Evolutionary conservation across 106 monocot species (phyloP).

Genomic region (Posidonia australis): DNA sequence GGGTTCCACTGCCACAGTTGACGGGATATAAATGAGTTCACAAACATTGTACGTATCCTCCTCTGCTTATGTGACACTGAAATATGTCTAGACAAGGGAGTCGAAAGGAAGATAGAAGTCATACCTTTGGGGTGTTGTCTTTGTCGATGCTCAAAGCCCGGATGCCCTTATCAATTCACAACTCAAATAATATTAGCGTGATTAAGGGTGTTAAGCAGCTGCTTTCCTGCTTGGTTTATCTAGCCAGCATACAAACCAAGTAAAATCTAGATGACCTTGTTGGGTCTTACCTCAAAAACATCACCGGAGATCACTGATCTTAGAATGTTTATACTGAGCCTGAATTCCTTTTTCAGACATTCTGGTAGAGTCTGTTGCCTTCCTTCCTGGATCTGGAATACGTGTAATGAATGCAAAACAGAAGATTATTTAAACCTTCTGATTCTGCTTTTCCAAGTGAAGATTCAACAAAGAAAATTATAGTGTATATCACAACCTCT

Average conservation of each 20-base stretch:
- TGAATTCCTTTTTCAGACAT: conserved; percentile 87
- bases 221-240: no score
- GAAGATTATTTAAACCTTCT: background rate
- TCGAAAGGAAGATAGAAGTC: background rate
- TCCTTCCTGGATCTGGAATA: conserved; percentile 57
- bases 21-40: background rate
- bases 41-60: background rate
- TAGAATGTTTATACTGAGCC: conserved; percentile 58
- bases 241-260: no score
- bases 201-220: background rate
- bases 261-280: background rate
- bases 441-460: no score
- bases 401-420: background rate
- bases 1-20: conserved; percentile 22
- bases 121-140: conserved; percentile 85
- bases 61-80: background rate
- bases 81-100: background rate
- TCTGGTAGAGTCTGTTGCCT: conserved; percentile 52
- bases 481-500: no score
- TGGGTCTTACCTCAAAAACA: conserved; percentile 64
- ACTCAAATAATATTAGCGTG: background rate
- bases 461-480: no score
- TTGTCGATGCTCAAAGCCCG: conserved; percentile 83
- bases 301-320: conserved; percentile 64
- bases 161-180: conserved; percentile 42